Evolutionary conservation across 352 stramenopile genomes (phyloP), one percentile per base, ranked within the genome.

Genomic region (Pythium periplocum): DNA sequence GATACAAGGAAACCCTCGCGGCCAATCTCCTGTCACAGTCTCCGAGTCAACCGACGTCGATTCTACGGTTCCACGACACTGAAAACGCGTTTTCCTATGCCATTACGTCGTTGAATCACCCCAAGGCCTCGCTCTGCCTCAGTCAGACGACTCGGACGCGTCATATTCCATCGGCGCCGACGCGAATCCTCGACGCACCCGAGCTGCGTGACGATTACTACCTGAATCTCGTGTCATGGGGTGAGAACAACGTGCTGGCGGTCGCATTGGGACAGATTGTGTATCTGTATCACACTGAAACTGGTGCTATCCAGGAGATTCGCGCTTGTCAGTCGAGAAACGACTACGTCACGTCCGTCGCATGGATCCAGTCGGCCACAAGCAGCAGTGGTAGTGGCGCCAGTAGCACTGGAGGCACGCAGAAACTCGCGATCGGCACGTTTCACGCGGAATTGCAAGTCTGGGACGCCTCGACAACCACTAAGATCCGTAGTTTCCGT

Each of bases 161-260:
- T 8, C 60, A 68, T 43, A 78, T 78, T 7, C 61, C 69, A 4
- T 74, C 63, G 33, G 68, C 62, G n/a, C 64, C 74, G 3, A 68
- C 59, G 9, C 75, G 90, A n/a, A 97, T 98, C 58, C 66, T 99
- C 9, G 96, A 99, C 72, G 96, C 96, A 6, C 96, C 96, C 0
- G 93, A 97, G 48, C 68, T 99, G 31, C 78, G 96, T 8, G 94
- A 99, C 69, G 96, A 99, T 64, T 99, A 98, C 73, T 98, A 99
- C 62, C 66, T 98, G 35, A 99, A 99, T 66, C 69, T 99, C 12
- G 73, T 99, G 11, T 93, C 88, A 35, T 99, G 97, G 97, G 87
- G 90, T 49, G 64, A 77, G 46, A 95, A 87, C 62, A 98, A 98
- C 70, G 59, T 98, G 43, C 66, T 99, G 32, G 96, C 96, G 1